Base-by-base conservation (phyloP, 495 filamentous ascomycete genomes). In the Xylaria castorea region DNA sequence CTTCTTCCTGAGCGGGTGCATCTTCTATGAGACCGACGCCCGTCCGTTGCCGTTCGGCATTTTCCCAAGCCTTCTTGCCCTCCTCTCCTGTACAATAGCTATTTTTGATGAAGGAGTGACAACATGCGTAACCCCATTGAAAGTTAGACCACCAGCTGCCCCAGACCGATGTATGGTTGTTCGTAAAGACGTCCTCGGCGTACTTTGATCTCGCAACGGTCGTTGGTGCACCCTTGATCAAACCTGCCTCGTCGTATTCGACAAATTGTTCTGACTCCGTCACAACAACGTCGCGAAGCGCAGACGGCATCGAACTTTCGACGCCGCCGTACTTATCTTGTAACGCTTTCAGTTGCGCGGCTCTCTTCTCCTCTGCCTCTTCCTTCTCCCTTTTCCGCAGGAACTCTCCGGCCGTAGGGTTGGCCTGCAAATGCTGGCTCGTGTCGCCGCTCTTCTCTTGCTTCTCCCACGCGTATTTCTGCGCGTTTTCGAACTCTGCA, bases 121-220 rank as follows among this genome's bases (percentile, higher is more conserved):
- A 99, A 82, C 96, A 99, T 32, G 93, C 88, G 81, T 97, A 99
- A n/a, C 97, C 96, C 96, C 96, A 99, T 82, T 92, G 86, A 83
- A 97, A 98, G 70, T 93, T 90, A 53, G 89, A 87, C 96, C 96
- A 99, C 96, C 96, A 99, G 78, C 94, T 97, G 46, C 96, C 96
- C 93, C 95, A 99, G 1, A 97, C 93, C 0, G 92, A 89, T 27
- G 90, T 93, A 79, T 99, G 96, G 76, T 99, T 99, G 83, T 97
- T 95, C 80, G 89, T 85, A 73, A 93, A 83, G 5, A 97, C 86
- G 75, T 99, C 94, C 76, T 99, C 96, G 1, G 90, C 81, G 76
- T 98, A 98, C 77, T 98, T 98, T 25, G 92, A 95, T 79, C 92
- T 96, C 27, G 90, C 89, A 30, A 85, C 86, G 46, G 86, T 87